Conservation (phyloP, 768 basidiomycete genomes). For the Hypsizygus marmoreus region DNA sequence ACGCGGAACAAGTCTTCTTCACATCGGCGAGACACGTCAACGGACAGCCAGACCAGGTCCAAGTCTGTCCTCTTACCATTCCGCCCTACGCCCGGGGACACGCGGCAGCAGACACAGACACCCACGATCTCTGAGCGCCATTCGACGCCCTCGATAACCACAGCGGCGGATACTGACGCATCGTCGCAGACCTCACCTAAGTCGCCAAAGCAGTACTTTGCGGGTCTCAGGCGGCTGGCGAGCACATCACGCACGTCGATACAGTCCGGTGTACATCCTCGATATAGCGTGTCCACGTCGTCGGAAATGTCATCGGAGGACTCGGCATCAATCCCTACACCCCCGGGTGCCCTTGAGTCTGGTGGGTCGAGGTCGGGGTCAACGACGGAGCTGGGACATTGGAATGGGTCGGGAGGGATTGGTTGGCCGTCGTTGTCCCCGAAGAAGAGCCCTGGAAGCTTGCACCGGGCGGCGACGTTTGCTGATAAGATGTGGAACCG, state of each 20-base stretch:
- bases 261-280: constrained; percentile 43
- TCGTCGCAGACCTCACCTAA: constrained; percentile 51
- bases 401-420: constrained; percentile 33
- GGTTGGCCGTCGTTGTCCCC: constrained; percentile 52
- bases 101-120: too few species aligned
- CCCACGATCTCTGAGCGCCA: too few species aligned
- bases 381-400: constrained; percentile 32
- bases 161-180: constrained; percentile 16
- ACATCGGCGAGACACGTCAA: constrained; percentile 10
- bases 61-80: constrained; percentile 11
- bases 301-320: constrained; percentile 72
- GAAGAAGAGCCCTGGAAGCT: constrained; percentile 47
- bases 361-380: constrained; percentile 31
- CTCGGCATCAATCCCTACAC: constrained; percentile 60
- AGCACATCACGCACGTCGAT: constrained; percentile 38
- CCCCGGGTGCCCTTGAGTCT: constrained; percentile 43
- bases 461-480: constrained; percentile 57
- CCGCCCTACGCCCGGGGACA: constrained; percentile 7
- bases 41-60: constrained; percentile 5
- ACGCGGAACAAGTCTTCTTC: constrained; percentile 14
- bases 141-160: too few species aligned
- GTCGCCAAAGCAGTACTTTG: constrained; percentile 51
- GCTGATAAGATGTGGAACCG: constrained; percentile 62
- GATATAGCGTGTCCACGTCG: constrained; percentile 60
- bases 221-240: constrained; percentile 49